Base-by-base conservation (phyloP, 768 basidiomycete genomes). In the Agaricus subrufescens region DNA sequence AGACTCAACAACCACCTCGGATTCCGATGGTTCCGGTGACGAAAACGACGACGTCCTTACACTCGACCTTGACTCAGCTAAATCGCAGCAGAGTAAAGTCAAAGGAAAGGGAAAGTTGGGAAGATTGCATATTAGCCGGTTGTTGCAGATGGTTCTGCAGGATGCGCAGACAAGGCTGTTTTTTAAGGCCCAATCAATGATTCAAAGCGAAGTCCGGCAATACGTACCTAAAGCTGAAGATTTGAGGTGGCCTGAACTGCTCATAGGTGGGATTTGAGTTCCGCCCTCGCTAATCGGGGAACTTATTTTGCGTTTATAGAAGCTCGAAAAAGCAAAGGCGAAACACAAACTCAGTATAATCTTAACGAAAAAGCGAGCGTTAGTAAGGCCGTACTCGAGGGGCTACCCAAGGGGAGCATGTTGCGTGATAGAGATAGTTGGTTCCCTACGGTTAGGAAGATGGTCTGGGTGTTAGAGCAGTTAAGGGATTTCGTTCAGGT, bases 111-210 rank as follows among this genome's bases (percentile, higher is more conserved):
- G 46, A 46, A 58, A 40, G 25, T 42, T 59, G 12, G 57, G 59
- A 3, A 75, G 78, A 49, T 73, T 98, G 46, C 90, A 95, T 60
- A 91, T 92, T 62, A 85, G 85, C 54, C 82, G 87, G 44, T 73
- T 98, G 2, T 72, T 98, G 46, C 83, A 88, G 65, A 92, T 94
- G 85, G 87, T 98, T 0, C 71, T 98, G 27, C 95, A 98, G 67
- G 96, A 98, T 66, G 94, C 95, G 1, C 96, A 98, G 75, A 98
- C 97, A 11, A 73, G 94, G 53, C 69, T 98, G 46, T 94, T 98
- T 63, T 98, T 98, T 80, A 90, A 97, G 67, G 95, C 95, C 5
- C 95, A 98, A 70, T 82, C 91, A 1, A 80, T 97, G 45, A 84
- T 99, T 31, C 90, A 94, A 65, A 81, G 83, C 31, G 96, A 98